Evolutionary conservation across 768 basidiomycete species (phyloP).

Genomic region (Suillus cothurnatus): DNA sequence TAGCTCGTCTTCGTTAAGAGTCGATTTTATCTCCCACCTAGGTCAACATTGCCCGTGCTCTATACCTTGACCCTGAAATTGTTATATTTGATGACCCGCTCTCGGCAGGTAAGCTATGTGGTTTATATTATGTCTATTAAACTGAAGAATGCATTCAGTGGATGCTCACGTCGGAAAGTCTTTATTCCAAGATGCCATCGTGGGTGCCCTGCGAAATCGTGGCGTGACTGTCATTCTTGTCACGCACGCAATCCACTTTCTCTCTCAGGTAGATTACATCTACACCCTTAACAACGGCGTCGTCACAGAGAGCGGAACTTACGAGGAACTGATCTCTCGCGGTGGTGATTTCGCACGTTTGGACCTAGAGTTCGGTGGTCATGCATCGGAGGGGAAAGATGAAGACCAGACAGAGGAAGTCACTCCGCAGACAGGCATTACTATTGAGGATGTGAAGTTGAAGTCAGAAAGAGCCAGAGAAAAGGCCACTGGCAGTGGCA

Average conservation of each 20-base stretch:
- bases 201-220: constrained; percentile 42
- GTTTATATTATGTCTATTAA: neutral
- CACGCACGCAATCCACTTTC: constrained; percentile 58
- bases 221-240: constrained; percentile 58
- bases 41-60: constrained; percentile 70
- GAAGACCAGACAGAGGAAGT: constrained; percentile 31
- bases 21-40: constrained; percentile 19
- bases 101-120: constrained; percentile 51
- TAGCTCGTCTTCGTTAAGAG: neutral
- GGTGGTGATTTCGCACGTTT: constrained; percentile 60
- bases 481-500: constrained; percentile 55
- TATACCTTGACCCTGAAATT: constrained; percentile 67
- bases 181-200: constrained; percentile 68
- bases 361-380: constrained; percentile 62
- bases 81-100: constrained; percentile 66
- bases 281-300: constrained; percentile 46
- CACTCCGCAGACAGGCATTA: constrained; percentile 12
- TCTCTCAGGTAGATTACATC: constrained; percentile 53
- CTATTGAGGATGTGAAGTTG: constrained; percentile 37
- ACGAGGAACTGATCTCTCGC: constrained; percentile 47
- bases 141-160: constrained; percentile 38
- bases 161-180: constrained; percentile 76
- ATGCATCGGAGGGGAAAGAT: constrained; percentile 34
- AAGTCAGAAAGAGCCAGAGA: constrained; percentile 39
- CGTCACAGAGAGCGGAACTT: constrained; percentile 54